Conservation (phyloP, 2,329 filamentous ascomycete species). For the Salinomyces thailandicus region DNA sequence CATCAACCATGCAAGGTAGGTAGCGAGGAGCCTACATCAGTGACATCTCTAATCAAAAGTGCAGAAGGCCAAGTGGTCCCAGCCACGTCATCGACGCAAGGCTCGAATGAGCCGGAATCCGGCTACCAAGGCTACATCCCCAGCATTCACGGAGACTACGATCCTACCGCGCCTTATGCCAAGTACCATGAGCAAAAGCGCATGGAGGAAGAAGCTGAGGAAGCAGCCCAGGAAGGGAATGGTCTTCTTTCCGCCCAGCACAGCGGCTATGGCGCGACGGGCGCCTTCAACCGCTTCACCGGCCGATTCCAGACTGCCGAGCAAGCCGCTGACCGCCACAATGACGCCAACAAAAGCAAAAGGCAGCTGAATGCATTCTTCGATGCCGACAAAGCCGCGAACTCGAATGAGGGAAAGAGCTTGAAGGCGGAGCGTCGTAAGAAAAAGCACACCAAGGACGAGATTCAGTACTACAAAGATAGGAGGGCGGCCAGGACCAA, state of each 20-base stretch:
- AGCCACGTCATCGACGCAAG: constrained; percentile 2
- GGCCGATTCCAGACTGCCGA: constrained; percentile 65
- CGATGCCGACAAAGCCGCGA: constrained; percentile 88
- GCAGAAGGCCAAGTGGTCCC: neutral
- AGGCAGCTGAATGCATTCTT: constrained; percentile 92
- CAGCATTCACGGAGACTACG: constrained; percentile 90
- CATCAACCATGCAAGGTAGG: constrained; percentile 4
- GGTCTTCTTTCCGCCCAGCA: constrained; percentile 14
- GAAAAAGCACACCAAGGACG: constrained; percentile 73
- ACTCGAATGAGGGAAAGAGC: constrained; percentile 79
- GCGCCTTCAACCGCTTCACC: constrained; percentile 83
- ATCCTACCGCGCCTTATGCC: constrained; percentile 91
- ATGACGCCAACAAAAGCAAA: constrained; percentile 75
- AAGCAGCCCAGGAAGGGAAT: constrained; percentile 12
- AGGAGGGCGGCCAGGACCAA: constrained; percentile 84
- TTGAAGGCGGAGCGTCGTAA: constrained; percentile 81
- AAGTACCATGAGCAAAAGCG: constrained; percentile 27
- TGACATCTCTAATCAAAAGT: neutral
- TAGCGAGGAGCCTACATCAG: neutral
- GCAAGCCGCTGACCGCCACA: constrained; percentile 63
- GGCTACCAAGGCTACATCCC: constrained; percentile 68
- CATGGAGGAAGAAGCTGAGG: constrained; percentile 26
- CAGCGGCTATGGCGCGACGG: constrained; percentile 51
- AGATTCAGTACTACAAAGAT: constrained; percentile 85
- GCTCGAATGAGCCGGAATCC: constrained; percentile 6